phyloP scores from a whole-genome alignment of 768 basidiomycete species.

The Russula foetens region DNA sequence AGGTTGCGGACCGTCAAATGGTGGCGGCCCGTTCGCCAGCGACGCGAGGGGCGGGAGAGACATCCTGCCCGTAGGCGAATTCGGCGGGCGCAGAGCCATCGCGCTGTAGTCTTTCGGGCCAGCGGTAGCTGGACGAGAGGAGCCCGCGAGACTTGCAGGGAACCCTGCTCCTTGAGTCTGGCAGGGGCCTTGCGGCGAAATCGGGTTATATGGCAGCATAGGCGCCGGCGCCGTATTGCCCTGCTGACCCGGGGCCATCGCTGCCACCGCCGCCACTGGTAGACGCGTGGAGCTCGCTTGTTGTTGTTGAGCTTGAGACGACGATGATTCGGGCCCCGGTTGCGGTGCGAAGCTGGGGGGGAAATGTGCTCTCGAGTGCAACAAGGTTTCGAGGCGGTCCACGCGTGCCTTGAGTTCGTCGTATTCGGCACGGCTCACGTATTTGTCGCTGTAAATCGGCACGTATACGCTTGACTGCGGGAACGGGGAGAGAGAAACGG shows the following conservation, averaged over 20 bases:
- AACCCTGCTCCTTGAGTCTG: not conserved
- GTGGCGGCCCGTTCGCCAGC: constrained; percentile 4
- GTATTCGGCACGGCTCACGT: constrained; percentile 68
- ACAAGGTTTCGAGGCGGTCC: constrained; percentile 47
- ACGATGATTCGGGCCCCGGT: not conserved
- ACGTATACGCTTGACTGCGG: constrained; percentile 7
- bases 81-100: constrained; percentile 1
- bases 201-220: constrained; percentile 4
- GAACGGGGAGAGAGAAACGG: constrained; percentile 6
- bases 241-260: not conserved
- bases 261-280: not conserved
- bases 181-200: constrained; percentile 1
- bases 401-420: constrained; percentile 65
- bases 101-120: constrained; percentile 1
- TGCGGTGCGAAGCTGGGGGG: constrained; percentile 1
- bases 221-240: not conserved
- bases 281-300: not conserved
- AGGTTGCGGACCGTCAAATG: constrained; percentile 1
- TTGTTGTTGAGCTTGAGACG: not conserved
- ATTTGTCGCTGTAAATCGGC: constrained; percentile 53
- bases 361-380: constrained; percentile 35
- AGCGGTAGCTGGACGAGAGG: not conserved
- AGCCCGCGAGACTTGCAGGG: not conserved
- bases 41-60: constrained; percentile 9
- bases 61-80: constrained; percentile 5